Conservation (phyloP, 768 basidiomycete genomes). For the Clitopilus hobsonii region DNA sequence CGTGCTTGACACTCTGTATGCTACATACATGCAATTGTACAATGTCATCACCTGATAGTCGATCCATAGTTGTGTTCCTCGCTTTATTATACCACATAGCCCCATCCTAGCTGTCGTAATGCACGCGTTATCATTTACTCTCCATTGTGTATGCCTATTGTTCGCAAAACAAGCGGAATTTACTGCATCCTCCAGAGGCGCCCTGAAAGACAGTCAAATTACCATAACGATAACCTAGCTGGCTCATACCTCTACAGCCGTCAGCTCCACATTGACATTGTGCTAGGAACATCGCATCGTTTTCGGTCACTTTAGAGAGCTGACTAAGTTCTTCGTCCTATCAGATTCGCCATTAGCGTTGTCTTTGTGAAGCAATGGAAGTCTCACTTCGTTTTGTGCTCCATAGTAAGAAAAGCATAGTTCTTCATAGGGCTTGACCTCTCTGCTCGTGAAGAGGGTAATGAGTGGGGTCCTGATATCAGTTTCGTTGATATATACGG, state of each 20-base stretch:
- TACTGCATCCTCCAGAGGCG: too few species aligned
- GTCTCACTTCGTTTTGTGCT: conserved; percentile 24
- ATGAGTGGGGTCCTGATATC: conserved; percentile 67
- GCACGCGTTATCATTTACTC: too few species aligned
- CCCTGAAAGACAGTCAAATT: too few species aligned
- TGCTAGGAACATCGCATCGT: conserved; percentile 40
- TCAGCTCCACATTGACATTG: conserved; percentile 46
- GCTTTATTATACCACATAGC: too few species aligned
- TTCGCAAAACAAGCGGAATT: too few species aligned
- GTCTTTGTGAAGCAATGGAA: conserved; percentile 1
- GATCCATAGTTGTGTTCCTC: too few species aligned
- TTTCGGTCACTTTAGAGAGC: conserved; percentile 8
- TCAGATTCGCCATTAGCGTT: not conserved
- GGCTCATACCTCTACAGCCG: conserved; percentile 42
- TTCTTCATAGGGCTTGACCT: conserved; percentile 65
- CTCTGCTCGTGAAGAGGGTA: conserved; percentile 58
- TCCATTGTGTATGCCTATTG: too few species aligned
- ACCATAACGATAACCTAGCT: not conserved
- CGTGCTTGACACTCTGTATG: not conserved
- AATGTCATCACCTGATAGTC: too few species aligned
- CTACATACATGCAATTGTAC: not conserved
- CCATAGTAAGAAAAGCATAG: conserved; percentile 77
- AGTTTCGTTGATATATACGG: conserved; percentile 76
- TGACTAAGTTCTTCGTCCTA: not conserved
- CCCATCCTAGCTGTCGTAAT: too few species aligned